Evolutionary conservation across 1,284 basidiomycete genomes (phyloP).

Genomic region (Austroboletus niveus): DNA sequence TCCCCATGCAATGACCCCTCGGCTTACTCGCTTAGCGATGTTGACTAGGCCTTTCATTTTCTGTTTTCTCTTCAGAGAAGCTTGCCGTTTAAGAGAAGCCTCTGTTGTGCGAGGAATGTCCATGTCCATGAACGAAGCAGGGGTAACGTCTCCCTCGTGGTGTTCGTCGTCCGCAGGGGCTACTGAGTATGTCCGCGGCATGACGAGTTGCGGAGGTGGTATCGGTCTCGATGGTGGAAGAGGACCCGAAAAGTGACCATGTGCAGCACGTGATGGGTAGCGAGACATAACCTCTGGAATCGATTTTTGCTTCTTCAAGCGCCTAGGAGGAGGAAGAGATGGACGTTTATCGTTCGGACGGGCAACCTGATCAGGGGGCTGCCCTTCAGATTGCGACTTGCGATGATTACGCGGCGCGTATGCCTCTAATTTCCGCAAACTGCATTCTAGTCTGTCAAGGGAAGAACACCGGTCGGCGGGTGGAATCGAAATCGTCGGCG

Average conservation of each 20-base stretch:
- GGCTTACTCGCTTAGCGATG: constrained; percentile 27
- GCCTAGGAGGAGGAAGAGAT: constrained; percentile 18
- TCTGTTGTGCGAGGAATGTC: constrained; percentile 20
- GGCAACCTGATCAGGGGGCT: not conserved
- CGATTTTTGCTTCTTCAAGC: constrained; percentile 17
- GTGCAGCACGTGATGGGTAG: not conserved
- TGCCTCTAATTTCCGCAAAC: constrained; percentile 28
- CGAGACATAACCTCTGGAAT: not conserved
- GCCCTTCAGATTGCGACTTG: constrained; percentile 27
- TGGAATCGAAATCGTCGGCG: constrained; percentile 2
- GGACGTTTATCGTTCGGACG: constrained; percentile 16
- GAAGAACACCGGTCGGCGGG: constrained; percentile 26
- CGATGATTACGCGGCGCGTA: constrained; percentile 27
- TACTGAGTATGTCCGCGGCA: not conserved
- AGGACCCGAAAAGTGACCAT: constrained; percentile 6
- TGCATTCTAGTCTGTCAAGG: constrained; percentile 30
- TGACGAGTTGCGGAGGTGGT: not conserved
- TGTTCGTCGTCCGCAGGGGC: constrained; percentile 1
- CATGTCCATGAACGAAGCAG: constrained; percentile 34
- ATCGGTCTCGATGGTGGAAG: constrained; percentile 5
- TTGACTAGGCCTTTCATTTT: constrained; percentile 20
- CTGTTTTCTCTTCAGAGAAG: constrained; percentile 12
- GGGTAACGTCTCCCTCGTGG: constrained; percentile 7
- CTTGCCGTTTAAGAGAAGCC: constrained; percentile 8
- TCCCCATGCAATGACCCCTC: constrained; percentile 30